These are phyloP conservation scores for Nissolia schottii DNA, from an alignment of 306 rosid genomes.

Conservation along the genomic window DNA sequence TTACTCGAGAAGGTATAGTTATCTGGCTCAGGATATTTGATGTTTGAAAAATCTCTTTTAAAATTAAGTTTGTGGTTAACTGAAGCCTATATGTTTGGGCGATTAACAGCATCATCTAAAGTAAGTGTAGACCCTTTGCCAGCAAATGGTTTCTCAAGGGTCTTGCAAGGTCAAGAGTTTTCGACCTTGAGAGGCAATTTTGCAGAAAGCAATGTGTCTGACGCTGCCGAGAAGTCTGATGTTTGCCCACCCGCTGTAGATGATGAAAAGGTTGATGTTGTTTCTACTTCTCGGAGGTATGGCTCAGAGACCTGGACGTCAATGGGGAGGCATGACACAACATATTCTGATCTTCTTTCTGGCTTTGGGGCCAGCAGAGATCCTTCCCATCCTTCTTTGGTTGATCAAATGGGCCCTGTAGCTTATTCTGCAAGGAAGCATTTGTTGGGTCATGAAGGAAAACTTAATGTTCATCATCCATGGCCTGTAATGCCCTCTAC, in stretches of 20 bases:
- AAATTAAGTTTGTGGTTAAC: not conserved
- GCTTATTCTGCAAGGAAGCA: slow-evolving; percentile 44
- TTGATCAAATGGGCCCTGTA: slow-evolving; percentile 37
- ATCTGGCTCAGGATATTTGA: not conserved
- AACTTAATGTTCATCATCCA: slow-evolving; percentile 40
- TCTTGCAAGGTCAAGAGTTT: slow-evolving; percentile 97
- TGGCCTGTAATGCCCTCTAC: slow-evolving; percentile 55
- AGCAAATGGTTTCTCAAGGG: slow-evolving; percentile 67
- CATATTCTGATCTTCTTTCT: slow-evolving; percentile 72
- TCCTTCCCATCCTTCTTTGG: slow-evolving; percentile 33
- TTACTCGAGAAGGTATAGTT: slow-evolving; percentile 62
- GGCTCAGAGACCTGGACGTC: slow-evolving; percentile 58
- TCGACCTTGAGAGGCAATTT: slow-evolving; percentile 69
- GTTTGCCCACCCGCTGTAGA: slow-evolving; percentile 55
- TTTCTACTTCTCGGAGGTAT: slow-evolving; percentile 58
- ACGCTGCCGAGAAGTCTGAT: slow-evolving; percentile 52
- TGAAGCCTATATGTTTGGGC: not conserved
- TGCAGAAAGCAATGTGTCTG: slow-evolving; percentile 54
- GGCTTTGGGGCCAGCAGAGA: slow-evolving; percentile 52
- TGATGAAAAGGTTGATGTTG: slow-evolving; percentile 56
- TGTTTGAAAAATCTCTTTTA: not conserved
- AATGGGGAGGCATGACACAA: slow-evolving; percentile 63
- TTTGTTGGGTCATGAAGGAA: slow-evolving; percentile 55
- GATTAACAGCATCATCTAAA: slow-evolving; percentile 48
- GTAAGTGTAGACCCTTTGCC: slow-evolving; percentile 55